Percentiles rank a stretch among this genome's conserved stretches.
phyloP scores from a whole-genome alignment of 2,329 filamentous ascomycete species.

The Sclerotinia nivalis region DNA sequence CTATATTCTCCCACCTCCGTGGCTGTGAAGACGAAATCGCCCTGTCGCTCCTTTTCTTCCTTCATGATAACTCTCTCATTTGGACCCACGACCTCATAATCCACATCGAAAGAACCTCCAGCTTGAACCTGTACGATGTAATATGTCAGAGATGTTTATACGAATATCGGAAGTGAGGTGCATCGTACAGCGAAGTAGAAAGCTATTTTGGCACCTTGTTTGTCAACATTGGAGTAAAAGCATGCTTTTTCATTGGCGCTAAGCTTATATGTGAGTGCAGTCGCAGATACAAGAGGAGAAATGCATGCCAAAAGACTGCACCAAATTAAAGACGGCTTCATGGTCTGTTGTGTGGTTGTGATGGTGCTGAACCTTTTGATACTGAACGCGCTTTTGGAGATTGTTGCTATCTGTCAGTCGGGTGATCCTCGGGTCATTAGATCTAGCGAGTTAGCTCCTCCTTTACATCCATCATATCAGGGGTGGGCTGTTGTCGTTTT shows the following conservation, averaged over 20 bases:
- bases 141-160: constrained; percentile 14
- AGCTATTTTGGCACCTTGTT: constrained; percentile 82
- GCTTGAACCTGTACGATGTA: constrained; percentile 76
- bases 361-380: background rate
- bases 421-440: constrained; percentile 9
- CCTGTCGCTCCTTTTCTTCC: constrained; percentile 88
- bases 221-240: constrained; percentile 82
- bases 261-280: constrained; percentile 92
- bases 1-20: constrained; percentile 85
- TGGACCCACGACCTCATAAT: constrained; percentile 85
- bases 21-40: constrained; percentile 96
- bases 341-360: constrained; percentile 44
- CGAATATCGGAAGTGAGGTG: background rate
- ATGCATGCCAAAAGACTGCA: constrained; percentile 71
- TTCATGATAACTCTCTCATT: constrained; percentile 78
- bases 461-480: background rate
- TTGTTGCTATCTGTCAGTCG: constrained; percentile 22
- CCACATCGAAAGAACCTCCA: constrained; percentile 94
- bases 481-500: background rate
- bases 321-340: constrained; percentile 65
- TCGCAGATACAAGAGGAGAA: constrained; percentile 73
- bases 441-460: constrained; percentile 15
- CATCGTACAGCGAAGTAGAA: constrained; percentile 94
- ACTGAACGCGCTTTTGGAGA: constrained; percentile 12
- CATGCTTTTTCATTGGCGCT: constrained; percentile 90